Evolutionary conservation across 768 basidiomycete species (phyloP).

Genomic region (Calocera viscosa): DNA sequence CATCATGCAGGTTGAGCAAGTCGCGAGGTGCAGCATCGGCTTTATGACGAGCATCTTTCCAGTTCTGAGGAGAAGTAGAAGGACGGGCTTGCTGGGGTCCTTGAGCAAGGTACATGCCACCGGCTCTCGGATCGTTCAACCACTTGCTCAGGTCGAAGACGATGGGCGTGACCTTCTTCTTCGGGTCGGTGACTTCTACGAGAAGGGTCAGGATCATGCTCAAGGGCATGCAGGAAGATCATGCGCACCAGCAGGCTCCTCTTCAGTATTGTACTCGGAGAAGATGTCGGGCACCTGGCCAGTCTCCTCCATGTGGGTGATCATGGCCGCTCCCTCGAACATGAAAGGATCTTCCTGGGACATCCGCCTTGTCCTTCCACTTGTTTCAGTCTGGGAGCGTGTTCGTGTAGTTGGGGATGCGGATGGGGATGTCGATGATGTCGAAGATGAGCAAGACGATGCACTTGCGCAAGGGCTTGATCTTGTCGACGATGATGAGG

Average conservation of each 20-base stretch:
- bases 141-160: neutral
- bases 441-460: neutral
- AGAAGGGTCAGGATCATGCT: neutral
- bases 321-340: neutral
- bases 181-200: neutral
- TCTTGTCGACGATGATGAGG: neutral
- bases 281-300: neutral
- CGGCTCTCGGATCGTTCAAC: neutral
- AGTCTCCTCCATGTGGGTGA: neutral
- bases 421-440: neutral
- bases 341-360: neutral
- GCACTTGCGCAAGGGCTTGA: neutral
- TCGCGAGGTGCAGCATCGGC: neutral
- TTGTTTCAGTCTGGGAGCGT: neutral
- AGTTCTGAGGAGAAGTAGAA: neutral
- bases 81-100: neutral
- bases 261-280: neutral
- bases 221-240: neutral
- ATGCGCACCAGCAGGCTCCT: neutral
- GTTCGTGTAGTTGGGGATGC: neutral
- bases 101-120: neutral
- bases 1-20: neutral
- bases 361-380: neutral
- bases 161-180: no score
- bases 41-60: no score